Conservation (phyloP, 208 protist species). For the Balamuthia mandrillaris region DNA sequence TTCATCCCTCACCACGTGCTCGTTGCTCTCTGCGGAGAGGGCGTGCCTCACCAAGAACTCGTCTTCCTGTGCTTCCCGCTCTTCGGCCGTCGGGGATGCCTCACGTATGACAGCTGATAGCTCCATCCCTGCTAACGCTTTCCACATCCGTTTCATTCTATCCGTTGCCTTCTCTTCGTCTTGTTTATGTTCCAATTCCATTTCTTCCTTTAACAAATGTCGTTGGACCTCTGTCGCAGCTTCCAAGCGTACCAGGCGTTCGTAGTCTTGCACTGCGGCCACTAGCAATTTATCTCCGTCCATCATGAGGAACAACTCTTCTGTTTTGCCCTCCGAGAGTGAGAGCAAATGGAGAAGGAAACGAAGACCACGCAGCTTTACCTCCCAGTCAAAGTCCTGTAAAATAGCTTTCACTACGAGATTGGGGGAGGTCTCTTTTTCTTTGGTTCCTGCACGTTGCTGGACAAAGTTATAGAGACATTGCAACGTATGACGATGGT, state of each 20-base stretch:
- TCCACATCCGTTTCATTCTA: too few relatives aligned
- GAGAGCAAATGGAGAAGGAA: neutral
- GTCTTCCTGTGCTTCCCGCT: too few relatives aligned
- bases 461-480: neutral
- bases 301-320: neutral
- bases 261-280: neutral
- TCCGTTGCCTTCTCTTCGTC: too few relatives aligned
- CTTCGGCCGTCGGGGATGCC: too few relatives aligned
- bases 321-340: neutral
- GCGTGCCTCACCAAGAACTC: too few relatives aligned
- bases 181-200: too few relatives aligned
- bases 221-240: too few relatives aligned
- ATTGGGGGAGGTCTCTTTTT: neutral
- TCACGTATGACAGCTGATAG: too few relatives aligned
- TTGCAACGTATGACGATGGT: neutral
- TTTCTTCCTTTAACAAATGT: too few relatives aligned
- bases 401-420: neutral
- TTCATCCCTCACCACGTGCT: too few relatives aligned
- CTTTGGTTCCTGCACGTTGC: neutral
- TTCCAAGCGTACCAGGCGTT: neutral
- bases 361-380: neutral
- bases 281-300: neutral
- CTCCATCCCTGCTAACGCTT: too few relatives aligned
- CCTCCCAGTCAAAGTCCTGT: slow-evolving; percentile 1
- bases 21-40: too few relatives aligned